Evolutionary conservation across 2,329 filamentous ascomycete genomes (phyloP).

Genomic region (Macrophomina pseudophaseolina): DNA sequence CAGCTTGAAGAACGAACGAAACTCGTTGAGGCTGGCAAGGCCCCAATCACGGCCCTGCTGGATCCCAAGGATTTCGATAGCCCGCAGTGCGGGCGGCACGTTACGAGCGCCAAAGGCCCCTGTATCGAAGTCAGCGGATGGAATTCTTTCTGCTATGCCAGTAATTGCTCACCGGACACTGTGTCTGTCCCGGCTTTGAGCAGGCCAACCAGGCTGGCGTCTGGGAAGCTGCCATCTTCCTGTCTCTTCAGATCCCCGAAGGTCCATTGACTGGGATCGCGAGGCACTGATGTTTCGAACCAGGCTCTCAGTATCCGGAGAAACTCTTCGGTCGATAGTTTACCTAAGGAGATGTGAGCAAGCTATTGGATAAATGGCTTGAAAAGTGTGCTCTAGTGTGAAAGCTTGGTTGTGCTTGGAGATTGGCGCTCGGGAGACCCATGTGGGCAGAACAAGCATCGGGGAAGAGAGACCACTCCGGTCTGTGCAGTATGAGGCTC

Average conservation of each 20-base stretch:
- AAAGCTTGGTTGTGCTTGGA: no score
- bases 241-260: slow-evolving; percentile 50
- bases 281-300: slow-evolving; percentile 57
- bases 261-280: slow-evolving; percentile 56
- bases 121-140: slow-evolving; percentile 35
- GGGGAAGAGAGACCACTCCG: no score
- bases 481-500: no score
- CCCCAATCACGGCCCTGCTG: slow-evolving; percentile 75
- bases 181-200: slow-evolving; percentile 45
- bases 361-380: not conserved
- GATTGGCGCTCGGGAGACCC: no score
- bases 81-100: slow-evolving; percentile 53
- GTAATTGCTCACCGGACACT: slow-evolving; percentile 47
- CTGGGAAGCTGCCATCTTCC: slow-evolving; percentile 49
- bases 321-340: slow-evolving; percentile 62
- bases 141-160: not conserved
- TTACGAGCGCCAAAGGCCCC: slow-evolving; percentile 58
- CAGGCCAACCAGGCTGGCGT: slow-evolving; percentile 52
- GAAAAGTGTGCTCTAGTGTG: no score
- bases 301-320: slow-evolving; percentile 60
- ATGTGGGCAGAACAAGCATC: no score
- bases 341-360: slow-evolving; percentile 37
- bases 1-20: slow-evolving; percentile 76
- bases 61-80: slow-evolving; percentile 74
- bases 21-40: slow-evolving; percentile 76